Percentiles rank a stretch among this genome's conserved stretches.
These are phyloP conservation scores for Boletus reticuloceps DNA, from an alignment of 768 basidiomycete genomes.

Conservation along the genomic window DNA sequence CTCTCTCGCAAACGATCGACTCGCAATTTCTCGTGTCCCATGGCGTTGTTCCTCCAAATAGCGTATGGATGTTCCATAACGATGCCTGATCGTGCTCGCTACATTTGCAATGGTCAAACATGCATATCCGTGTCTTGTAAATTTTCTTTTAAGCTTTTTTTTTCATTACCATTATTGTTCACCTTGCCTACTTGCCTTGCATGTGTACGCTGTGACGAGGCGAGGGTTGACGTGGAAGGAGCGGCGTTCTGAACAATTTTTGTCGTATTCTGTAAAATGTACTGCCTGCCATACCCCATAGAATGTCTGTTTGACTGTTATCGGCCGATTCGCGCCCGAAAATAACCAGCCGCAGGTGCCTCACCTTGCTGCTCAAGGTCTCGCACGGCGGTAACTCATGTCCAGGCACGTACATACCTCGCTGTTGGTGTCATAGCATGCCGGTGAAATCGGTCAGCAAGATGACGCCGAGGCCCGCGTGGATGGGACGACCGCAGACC, in stretches of 20 bases:
- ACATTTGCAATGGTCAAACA: background rate
- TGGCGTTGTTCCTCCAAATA: constrained; percentile 8
- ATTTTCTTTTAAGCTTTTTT: constrained; percentile 11
- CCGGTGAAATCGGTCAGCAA: background rate
- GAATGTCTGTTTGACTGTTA: background rate
- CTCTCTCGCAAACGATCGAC: constrained; percentile 10
- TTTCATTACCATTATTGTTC: background rate
- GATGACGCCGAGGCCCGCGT: constrained; percentile 1
- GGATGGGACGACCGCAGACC: background rate
- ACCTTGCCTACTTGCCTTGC: constrained; percentile 25
- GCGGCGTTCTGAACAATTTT: constrained; percentile 19
- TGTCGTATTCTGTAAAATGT: constrained; percentile 21
- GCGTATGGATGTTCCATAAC: constrained; percentile 17
- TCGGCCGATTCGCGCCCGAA: background rate
- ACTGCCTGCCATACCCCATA: constrained; percentile 26
- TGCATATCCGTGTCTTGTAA: constrained; percentile 19
- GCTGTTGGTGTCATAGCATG: background rate
- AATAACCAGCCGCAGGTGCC: too few species aligned
- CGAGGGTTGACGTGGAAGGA: constrained; percentile 10
- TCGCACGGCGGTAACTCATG: background rate
- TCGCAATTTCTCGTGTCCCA: constrained; percentile 14
- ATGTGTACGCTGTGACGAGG: constrained; percentile 20
- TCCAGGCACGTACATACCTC: background rate
- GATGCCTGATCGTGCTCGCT: constrained; percentile 4
- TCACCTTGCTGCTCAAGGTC: background rate